Evolutionary conservation across 805 yeast genomes (phyloP).

Genomic region (Nadsonia fulvescens): DNA sequence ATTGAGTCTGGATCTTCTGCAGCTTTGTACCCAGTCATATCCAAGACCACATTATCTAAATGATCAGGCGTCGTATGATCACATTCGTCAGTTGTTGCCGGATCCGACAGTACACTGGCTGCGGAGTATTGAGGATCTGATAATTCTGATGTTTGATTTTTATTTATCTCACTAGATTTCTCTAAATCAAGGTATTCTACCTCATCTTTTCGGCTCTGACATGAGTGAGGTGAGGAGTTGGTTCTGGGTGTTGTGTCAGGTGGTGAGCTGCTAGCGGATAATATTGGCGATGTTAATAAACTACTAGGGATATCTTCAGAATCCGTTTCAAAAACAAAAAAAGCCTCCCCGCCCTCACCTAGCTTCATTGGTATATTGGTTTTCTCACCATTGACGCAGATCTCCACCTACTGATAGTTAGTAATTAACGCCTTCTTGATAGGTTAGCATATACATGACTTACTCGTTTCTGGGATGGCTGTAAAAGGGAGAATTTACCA

Average conservation of each 20-base stretch:
- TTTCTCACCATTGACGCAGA: slow-evolving; percentile 64
- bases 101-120: no score
- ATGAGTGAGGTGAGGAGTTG: no score
- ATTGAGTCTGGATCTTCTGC: no score
- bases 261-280: slow-evolving; percentile 43
- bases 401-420: slow-evolving; percentile 33
- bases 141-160: no score
- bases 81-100: no score
- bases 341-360: slow-evolving; percentile 96
- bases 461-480: slow-evolving; percentile 82
- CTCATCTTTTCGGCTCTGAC: no score
- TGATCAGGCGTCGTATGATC: no score
- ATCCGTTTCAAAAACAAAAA: slow-evolving; percentile 81
- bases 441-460: slow-evolving; percentile 1
- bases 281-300: slow-evolving; percentile 72
- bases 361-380: slow-evolving; percentile 87
- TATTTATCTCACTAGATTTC: no score
- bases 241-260: slow-evolving; percentile 12
- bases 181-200: no score
- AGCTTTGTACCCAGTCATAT: no score
- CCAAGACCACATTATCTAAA: no score
- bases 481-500: slow-evolving; percentile 79
- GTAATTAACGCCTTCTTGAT: background rate
- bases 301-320: slow-evolving; percentile 52
- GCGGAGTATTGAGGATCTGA: no score